phyloP scores from a whole-genome alignment of 176 grass and related monocot genomes.

The Oryza rufipogon region DNA sequence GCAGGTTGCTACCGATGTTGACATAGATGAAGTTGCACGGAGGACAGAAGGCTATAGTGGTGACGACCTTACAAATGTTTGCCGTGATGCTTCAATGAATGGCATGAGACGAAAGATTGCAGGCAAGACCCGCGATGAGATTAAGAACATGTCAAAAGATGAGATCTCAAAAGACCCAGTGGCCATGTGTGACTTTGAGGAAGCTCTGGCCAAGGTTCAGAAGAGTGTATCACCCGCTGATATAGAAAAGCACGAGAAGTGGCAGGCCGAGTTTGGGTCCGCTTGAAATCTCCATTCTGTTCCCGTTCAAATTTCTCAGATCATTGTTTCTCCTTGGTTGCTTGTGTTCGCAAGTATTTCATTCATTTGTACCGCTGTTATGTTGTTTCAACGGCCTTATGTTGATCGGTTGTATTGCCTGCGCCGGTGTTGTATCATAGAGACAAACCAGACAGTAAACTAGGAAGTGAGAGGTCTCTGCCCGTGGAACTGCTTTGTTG shows the following conservation, averaged over 20 bases:
- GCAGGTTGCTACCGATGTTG: slow-evolving; percentile 74
- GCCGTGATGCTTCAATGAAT: slow-evolving; percentile 94
- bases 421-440: neutral
- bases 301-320: neutral
- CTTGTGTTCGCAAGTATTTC: slow-evolving; percentile 9
- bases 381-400: neutral
- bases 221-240: slow-evolving; percentile 83
- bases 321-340: neutral
- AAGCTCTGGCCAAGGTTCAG: slow-evolving; percentile 84
- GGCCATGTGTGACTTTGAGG: slow-evolving; percentile 88
- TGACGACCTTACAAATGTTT: slow-evolving; percentile 94
- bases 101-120: slow-evolving; percentile 97
- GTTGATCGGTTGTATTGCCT: neutral
- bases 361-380: neutral
- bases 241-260: slow-evolving; percentile 93
- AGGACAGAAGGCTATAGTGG: slow-evolving; percentile 91
- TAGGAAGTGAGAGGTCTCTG: neutral
- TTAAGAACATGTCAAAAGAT: slow-evolving; percentile 90
- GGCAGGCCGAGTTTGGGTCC: slow-evolving; percentile 90
- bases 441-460: neutral
- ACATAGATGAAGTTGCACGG: slow-evolving; percentile 77
- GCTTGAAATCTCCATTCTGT: slow-evolving; percentile 38
- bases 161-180: slow-evolving; percentile 93
- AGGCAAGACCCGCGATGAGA: slow-evolving; percentile 90
- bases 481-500: neutral